Evolutionary conservation across 148 eudicot species (phyloP), one percentile per base, ranked within the genome.

Genomic region (Hydrangea macrophylla): DNA sequence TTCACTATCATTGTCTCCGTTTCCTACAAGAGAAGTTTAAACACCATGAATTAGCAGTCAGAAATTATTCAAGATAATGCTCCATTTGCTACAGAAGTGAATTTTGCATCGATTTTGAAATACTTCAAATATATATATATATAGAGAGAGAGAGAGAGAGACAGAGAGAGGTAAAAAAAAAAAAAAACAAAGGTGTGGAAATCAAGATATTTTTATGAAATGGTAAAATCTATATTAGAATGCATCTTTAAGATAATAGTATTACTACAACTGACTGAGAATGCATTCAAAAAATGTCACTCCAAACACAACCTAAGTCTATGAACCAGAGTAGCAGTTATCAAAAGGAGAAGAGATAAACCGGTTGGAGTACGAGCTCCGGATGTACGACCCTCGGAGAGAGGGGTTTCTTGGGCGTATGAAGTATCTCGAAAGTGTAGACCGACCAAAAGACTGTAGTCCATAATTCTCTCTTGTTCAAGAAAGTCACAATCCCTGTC

Each of bases 401-500:
- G 33, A 7, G 48, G 42, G 37, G 65, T 60, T 35, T 81, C 74
- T 70, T 50, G 61, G 32, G 73, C 60, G 66, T 71, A 63, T 56
- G 68, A 48, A 72, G 85, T 45, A 69, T 82, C 86, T 48, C 62
- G 85, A 62, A 87, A 82, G 75, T 84, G 86, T 60, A 87, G 57
- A 68, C 92, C 92, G 39, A 87, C 82, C 58, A 87, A 82, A 30
- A 87, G 86, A 78, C 92, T 87, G 62, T 87, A 87, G 67, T 87
- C 92, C 92, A 87, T 87, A 50, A 87, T 87, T 51, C 92, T 79
- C 73, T 87, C 92, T 42, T 84, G 86, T 57, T 87, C 92, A 57
- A 87, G 86, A 75, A 87, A 87, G 53, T 87, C 86, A 35, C 88
- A 87, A 78, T 87, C 92, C 75, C 76, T 84, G 25, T 87, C 88